Evolutionary conservation across 1,139 yeast species (phyloP), one percentile per base, ranked within the genome.

Genomic region (Debaryomyces fabryi): DNA sequence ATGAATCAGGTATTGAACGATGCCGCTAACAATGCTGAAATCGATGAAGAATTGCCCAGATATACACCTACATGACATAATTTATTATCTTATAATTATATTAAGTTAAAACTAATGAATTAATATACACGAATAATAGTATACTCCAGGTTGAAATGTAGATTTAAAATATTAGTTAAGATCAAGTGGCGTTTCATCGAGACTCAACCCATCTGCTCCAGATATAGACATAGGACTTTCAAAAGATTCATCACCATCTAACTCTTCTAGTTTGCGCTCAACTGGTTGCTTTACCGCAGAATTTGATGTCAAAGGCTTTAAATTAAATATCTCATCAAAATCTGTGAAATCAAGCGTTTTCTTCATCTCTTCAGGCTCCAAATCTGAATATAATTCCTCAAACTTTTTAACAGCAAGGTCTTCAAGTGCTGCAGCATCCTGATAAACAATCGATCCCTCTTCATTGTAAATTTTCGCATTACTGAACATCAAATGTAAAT

Each of bases 381-480:
- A 48, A 16, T 54, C 52, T 4, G 55, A 47, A 8, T 60, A 55
- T 42, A 69, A 53, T 41, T 72, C 76, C 41, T 58, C 59, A 53
- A 68, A 71, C 50, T 65, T 67, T 12, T 63, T 64, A 40, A 62
- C 55, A 1, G 76, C 81, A 49, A 81, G 64, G 10, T 71, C 67
- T 62, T 89, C 93, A 56, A 92, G 69, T 20, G 71, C 75, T 35
- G 78, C 69, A 0, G 98, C 96, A 68, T 91, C 97, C 50, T 82
- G 78, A 58, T 84, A 88, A 15, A 92, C 90, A 51, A 85, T 66
- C 1, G 96, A 88, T 0, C 96, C 96, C 63, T 88, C 96, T 60
- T 90, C 95, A 60, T 92, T 92, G 64, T 90, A 92, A n/a, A 82
- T 80, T 53, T 85, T 78, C 1, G 97, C 97, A 66, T 92, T 92